Percentiles rank a stretch among this genome's conserved stretches.
phyloP scores from a whole-genome alignment of 148 eudicot species.

The Fagopyrum homotropicum region DNA sequence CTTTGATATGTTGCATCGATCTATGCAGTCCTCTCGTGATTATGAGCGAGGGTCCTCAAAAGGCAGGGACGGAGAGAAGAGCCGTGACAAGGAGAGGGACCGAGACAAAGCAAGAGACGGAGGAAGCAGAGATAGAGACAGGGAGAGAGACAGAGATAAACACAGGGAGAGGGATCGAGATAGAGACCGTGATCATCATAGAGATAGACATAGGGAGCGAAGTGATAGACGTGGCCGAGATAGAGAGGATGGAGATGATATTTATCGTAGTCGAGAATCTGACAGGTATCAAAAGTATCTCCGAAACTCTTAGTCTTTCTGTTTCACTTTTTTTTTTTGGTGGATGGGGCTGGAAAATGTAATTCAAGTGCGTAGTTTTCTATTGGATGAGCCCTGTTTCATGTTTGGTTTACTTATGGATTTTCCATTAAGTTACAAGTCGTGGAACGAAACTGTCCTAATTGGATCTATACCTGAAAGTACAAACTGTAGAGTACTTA shows the following conservation, averaged over 20 bases:
- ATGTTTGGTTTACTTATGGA: background rate
- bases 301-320: background rate
- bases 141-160: slow-evolving; percentile 35
- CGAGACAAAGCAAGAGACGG: slow-evolving; percentile 28
- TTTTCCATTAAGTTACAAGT: background rate
- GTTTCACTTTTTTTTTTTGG: background rate
- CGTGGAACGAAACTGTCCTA: background rate
- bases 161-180: slow-evolving; percentile 24
- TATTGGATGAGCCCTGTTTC: background rate
- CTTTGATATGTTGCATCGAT: background rate
- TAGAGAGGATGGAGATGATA: slow-evolving; percentile 56
- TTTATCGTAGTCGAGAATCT: slow-evolving; percentile 48
- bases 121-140: slow-evolving; percentile 28
- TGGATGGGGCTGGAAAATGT: background rate
- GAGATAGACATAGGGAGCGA: slow-evolving; percentile 58
- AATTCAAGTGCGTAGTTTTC: background rate
- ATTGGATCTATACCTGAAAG: background rate
- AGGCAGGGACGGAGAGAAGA: slow-evolving; percentile 34
- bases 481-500: background rate
- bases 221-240: slow-evolving; percentile 57
- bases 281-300: slow-evolving; percentile 44
- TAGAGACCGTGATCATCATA: slow-evolving; percentile 36
- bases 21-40: slow-evolving; percentile 56
- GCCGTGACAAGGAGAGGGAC: slow-evolving; percentile 27
- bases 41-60: slow-evolving; percentile 50